These are phyloP conservation scores for Podaxis pistillaris DNA, from an alignment of 768 basidiomycete genomes.

Conservation along the genomic window DNA sequence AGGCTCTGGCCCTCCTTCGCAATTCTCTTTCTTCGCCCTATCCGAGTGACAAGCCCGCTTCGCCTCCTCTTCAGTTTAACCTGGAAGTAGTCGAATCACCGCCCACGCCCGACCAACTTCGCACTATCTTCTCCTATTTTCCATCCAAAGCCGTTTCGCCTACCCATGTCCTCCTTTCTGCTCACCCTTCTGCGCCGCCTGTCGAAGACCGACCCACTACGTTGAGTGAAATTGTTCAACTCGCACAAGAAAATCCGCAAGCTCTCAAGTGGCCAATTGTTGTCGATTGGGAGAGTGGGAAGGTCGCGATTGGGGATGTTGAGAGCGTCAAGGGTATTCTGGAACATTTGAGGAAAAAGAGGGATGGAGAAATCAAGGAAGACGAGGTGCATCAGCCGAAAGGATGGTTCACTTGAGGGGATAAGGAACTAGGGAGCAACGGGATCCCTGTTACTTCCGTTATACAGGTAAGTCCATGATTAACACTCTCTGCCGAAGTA, in stretches of 20 bases:
- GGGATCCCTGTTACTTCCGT: background rate
- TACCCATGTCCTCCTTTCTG: constrained; percentile 52
- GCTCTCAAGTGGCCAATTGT: constrained; percentile 79
- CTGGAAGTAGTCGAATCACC: constrained; percentile 68
- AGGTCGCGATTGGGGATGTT: constrained; percentile 62
- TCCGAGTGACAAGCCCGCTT: constrained; percentile 46
- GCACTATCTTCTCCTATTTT: constrained; percentile 64
- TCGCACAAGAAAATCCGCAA: constrained; percentile 54
- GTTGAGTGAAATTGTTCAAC: constrained; percentile 42
- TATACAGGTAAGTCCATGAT: background rate
- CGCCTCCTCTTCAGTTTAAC: constrained; percentile 61
- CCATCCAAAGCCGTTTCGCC: constrained; percentile 38
- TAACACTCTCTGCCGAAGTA: background rate
- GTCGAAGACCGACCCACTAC: constrained; percentile 38
- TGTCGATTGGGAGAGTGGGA: constrained; percentile 72
- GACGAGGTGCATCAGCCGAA: constrained; percentile 46
- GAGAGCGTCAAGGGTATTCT: constrained; percentile 69
- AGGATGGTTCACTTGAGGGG: constrained; percentile 51
- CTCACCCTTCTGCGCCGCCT: constrained; percentile 51
- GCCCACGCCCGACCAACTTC: constrained; percentile 68
- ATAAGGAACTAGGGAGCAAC: background rate
- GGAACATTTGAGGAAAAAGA: constrained; percentile 59
- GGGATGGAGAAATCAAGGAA: constrained; percentile 61
- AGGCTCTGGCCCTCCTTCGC: constrained; percentile 59
- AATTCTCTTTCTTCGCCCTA: constrained; percentile 60